Evolutionary conservation across 306 rosid species (phyloP).

Genomic region (Acmispon strigosus): DNA sequence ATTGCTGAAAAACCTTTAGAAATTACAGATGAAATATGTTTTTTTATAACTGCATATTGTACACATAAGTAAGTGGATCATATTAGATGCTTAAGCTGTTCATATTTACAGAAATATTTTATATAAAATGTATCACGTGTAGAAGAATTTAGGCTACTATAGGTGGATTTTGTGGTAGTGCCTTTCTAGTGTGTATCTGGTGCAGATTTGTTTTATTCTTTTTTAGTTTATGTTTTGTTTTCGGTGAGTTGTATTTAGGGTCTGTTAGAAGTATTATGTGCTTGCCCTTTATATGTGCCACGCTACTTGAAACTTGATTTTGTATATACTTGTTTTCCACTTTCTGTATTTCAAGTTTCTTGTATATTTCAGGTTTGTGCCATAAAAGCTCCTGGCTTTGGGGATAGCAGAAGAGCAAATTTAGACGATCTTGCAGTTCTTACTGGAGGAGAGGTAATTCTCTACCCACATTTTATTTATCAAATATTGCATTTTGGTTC

Average conservation of each 20-base stretch:
- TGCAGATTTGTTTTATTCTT: background rate
- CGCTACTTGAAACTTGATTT: background rate
- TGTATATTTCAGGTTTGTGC: slow-evolving; percentile 76
- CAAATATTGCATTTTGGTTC: background rate
- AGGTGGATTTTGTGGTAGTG: background rate
- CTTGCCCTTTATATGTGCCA: background rate
- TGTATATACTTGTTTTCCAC: slow-evolving; percentile 11
- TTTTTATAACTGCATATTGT: background rate
- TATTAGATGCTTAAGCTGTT: background rate
- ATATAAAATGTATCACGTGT: background rate
- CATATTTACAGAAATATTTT: background rate
- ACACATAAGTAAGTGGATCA: background rate
- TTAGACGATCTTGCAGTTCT: slow-evolving; percentile 81
- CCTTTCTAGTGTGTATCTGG: slow-evolving; percentile 2
- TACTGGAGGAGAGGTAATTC: slow-evolving; percentile 90
- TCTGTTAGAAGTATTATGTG: background rate
- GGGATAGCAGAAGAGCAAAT: slow-evolving; percentile 79
- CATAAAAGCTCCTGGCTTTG: slow-evolving; percentile 96
- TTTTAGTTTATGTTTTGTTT: background rate
- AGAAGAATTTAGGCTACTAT: background rate
- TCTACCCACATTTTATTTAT: slow-evolving; percentile 6
- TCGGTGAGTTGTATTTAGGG: background rate
- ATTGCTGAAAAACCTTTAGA: background rate
- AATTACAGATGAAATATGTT: background rate
- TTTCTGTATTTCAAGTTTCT: slow-evolving; percentile 19